Base-by-base conservation (phyloP, 2,329 filamentous ascomycete genomes). In the Davidsoniella neocaledoniae region DNA sequence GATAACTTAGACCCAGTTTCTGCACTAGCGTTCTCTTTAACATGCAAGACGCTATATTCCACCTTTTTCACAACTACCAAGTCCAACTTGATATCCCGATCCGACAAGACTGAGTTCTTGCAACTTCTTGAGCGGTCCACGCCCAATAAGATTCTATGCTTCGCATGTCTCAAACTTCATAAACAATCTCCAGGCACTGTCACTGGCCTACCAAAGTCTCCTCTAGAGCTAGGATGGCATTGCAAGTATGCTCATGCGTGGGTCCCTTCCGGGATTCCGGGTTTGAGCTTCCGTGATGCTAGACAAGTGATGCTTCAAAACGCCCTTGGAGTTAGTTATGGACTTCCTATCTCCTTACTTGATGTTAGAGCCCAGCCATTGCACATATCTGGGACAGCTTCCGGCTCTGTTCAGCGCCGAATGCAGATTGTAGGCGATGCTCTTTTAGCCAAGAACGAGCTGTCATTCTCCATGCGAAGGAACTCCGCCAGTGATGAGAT, bases 191-290 rank as follows among this genome's bases (percentile, higher is more conserved):
- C 17, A 9, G 8, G 12, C n/a, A 39, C 46, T 19, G 47, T 42
- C 9, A 39, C 38, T 14, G 47, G 47, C n/a, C 43, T 47, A 21
- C 51, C 51, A 14, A 39, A 37, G 3, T 50, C 47, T 9, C 43
- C 48, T 12, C 29, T 53, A 12, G 51, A 53, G 16, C 38, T 53
- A 12, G 51, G 51, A 6, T 47, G 51, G 47, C 37, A 42, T 21
- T 53, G 51, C 47, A 29, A 33, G n/a, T 44, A 43, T 16, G 41
- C 37, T 26, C 41, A 50, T 44, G 43, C 51, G 19, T 53, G 51
- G 51, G 36, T 36, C 29, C 51, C 51, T 4, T 46, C 45, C 10
- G 48, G 43, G 2, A 40, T 23, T 3, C 38, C n/a, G 12, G 51
- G 51, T 1, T 10, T 53, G 9, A 46, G 42, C 9, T 53, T 53